These are phyloP conservation scores for Melanomma pulvis-pyrius DNA, from an alignment of 495 filamentous ascomycete genomes.

Conservation along the genomic window DNA sequence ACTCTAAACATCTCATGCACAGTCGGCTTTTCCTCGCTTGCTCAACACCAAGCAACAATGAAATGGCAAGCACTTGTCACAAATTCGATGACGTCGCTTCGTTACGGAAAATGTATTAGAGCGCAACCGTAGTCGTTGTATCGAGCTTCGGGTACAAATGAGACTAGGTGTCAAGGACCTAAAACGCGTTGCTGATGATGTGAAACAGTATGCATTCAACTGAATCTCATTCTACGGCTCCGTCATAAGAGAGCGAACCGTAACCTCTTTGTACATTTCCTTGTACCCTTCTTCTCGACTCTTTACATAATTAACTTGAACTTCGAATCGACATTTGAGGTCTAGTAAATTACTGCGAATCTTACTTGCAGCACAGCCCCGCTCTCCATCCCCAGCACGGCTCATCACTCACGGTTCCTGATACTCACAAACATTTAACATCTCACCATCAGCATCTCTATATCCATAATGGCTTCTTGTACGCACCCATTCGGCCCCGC, in stretches of 20 bases:
- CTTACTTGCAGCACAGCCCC: not conserved
- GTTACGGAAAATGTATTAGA: no score
- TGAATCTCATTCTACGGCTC: not conserved
- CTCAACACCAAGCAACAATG: no score
- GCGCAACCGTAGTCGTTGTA: no score
- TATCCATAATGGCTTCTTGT: not conserved
- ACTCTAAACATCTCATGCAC: no score
- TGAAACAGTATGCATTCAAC: slow-evolving; percentile 5
- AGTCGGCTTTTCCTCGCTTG: no score
- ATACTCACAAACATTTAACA: no score
- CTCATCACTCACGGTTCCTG: not conserved
- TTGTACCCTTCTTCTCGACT: not conserved
- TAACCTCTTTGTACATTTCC: not conserved
- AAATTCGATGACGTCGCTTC: no score
- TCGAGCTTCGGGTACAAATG: no score
- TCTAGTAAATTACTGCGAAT: not conserved
- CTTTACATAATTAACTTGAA: not conserved
- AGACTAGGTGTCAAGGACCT: no score
- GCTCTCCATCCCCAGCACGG: not conserved
- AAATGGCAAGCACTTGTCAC: no score
- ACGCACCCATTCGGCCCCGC: not conserved
- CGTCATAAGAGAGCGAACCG: not conserved
- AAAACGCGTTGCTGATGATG: not conserved
- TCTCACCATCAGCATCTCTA: no score
- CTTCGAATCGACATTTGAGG: not conserved